Conservation (phyloP, 129 eudicot genomes). For the Arctium lappa region DNA sequence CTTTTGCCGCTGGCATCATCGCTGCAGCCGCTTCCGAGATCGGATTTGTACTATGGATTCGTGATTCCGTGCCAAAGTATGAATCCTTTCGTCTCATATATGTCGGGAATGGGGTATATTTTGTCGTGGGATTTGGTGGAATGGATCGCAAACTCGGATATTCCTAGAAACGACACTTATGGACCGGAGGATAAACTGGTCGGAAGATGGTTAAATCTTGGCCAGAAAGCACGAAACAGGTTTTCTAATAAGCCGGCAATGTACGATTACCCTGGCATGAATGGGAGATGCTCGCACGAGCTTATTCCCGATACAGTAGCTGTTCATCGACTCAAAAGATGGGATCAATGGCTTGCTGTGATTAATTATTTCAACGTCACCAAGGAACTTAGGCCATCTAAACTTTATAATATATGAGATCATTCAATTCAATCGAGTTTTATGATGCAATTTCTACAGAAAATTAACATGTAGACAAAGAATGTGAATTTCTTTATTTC, state of each 20-base stretch:
- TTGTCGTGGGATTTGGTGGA: constrained; percentile 76
- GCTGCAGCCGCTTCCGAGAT: constrained; percentile 50
- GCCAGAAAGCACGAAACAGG: constrained; percentile 59
- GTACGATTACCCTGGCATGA: constrained; percentile 79
- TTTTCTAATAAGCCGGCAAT: constrained; percentile 67
- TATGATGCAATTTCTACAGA: constrained; percentile 12
- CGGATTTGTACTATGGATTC: constrained; percentile 64
- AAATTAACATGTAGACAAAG: constrained; percentile 6
- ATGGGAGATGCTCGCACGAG: constrained; percentile 77
- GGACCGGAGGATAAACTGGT: constrained; percentile 80
- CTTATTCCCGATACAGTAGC: constrained; percentile 63
- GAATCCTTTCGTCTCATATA: constrained; percentile 64
- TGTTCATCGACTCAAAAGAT: constrained; percentile 64
- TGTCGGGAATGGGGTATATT: constrained; percentile 83
- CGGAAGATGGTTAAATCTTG: constrained; percentile 57
- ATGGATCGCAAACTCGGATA: constrained; percentile 51
- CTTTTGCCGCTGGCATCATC: constrained; percentile 53
- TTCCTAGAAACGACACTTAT: constrained; percentile 43
- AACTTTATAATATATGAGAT: constrained; percentile 22
- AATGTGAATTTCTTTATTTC: constrained; percentile 23
- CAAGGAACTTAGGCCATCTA: constrained; percentile 34
- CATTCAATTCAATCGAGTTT: neutral
- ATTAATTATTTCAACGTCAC: constrained; percentile 65
- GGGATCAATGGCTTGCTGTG: constrained; percentile 77
- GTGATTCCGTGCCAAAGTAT: constrained; percentile 81